Conservation (phyloP, 176 grass and related monocot species). For the Coix lacrymajobi region DNA sequence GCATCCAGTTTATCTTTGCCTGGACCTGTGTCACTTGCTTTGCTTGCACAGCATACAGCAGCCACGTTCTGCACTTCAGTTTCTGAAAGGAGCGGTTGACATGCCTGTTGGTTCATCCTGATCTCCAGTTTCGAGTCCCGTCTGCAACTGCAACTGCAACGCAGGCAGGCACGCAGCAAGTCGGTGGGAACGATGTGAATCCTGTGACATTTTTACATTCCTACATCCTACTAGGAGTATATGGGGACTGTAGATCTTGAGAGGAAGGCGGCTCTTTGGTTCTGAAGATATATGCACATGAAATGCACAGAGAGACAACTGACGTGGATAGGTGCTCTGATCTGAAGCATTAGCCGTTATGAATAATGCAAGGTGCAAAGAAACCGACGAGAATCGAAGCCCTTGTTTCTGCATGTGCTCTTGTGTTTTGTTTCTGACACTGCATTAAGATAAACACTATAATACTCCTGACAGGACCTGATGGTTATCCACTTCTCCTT, state of each 20-base stretch:
- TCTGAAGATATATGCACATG: not conserved
- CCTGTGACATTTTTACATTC: not conserved
- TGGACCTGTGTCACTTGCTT: not conserved
- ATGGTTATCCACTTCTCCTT: not conserved
- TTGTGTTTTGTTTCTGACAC: constrained; percentile 5
- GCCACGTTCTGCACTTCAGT: not conserved
- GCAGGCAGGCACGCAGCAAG: not conserved
- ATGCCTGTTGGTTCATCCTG: not conserved
- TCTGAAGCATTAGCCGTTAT: constrained; percentile 18
- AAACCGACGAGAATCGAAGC: not conserved
- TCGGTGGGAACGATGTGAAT: not conserved
- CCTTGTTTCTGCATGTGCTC: constrained; percentile 18
- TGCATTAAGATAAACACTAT: constrained; percentile 11
- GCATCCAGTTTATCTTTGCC: not conserved
- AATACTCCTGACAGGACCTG: not conserved
- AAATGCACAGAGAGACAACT: not conserved
- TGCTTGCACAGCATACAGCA: not conserved
- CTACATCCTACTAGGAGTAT: not conserved
- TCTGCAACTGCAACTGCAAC: not conserved
- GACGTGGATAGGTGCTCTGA: constrained; percentile 20
- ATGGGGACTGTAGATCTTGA: not conserved
- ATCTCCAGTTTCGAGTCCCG: not conserved
- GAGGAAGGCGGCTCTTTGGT: not conserved
- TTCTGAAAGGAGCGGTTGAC: not conserved
- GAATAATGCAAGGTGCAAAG: not conserved